Evolutionary conservation across 345 rosid genomes (phyloP), one percentile per base, ranked within the genome.

Genomic region (Brassica juncea): DNA sequence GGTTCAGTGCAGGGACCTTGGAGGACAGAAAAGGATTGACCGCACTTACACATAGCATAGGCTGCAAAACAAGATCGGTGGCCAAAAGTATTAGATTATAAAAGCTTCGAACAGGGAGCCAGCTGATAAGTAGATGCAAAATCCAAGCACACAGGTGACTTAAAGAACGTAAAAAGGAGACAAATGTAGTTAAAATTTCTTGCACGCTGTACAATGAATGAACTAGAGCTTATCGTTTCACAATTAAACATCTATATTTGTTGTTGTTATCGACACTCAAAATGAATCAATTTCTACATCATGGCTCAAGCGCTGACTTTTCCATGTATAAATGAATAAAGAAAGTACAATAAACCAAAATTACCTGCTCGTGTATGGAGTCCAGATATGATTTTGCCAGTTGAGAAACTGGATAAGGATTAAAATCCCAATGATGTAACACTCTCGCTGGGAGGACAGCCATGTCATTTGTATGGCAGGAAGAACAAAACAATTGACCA

Each of bases 31-130:
- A 84, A 71, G 99, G 98, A 83, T 93, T 95, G 52, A 95, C 97
- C 1, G 98, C 99, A 84, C 98, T 91, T 25, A 91, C 94, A 78
- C 97, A 91, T 60, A 93, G 98, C 98, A 93, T 85, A 67, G 97
- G 95, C 97, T 93, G 94, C 90, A 86, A 67, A 19, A 81, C 11
- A 82, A 75, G 57, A 71, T 74, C 72, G 32, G 44, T 73, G 27
- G 76, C 72, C 10, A 28, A 67, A 65, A 14, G 30, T 35, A 58
- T 49, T 5, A 80, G 55, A 8, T 34, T 39, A 47, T 1, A 62
- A 55, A 55, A 71, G 57, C 37, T 77, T 55, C 6, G 58, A 14
- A 30, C 15, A 70, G 62, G 15, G 66, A 27, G 55, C 23, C 58
- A 55, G 15, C 42, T 49, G 4, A 54, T 77, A 77, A 27, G 52